Conservation (phyloP, 108 stramenopile genomes). For the Cylindrotheca closterium region DNA sequence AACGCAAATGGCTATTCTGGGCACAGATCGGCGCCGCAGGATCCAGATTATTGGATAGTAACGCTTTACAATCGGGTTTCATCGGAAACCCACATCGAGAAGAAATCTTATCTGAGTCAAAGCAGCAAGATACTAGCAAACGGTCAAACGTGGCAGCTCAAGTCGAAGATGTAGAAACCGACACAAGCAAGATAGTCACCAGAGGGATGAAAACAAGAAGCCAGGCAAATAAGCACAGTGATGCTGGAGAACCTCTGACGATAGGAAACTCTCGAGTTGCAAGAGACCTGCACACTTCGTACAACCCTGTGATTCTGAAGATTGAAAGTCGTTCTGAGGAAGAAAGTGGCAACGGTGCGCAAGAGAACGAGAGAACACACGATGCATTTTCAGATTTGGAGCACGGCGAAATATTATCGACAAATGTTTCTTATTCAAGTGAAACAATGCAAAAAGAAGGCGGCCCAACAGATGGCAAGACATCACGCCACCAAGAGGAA, state of each 20-base stretch:
- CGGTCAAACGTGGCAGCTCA: too few relatives aligned
- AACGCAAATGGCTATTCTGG: too few relatives aligned
- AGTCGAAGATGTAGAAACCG: too few relatives aligned
- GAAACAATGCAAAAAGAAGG: slow-evolving; percentile 22
- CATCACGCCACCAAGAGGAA: neutral
- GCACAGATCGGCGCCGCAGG: too few relatives aligned
- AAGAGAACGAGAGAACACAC: neutral
- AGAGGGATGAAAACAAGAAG: neutral
- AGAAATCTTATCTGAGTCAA: too few relatives aligned
- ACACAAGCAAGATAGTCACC: too few relatives aligned
- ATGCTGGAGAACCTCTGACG: neutral
- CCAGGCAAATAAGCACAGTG: neutral
- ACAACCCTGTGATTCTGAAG: neutral
- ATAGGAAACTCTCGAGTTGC: neutral
- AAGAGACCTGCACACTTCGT: neutral
- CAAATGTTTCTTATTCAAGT: slow-evolving; percentile 1
- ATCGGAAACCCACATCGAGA: too few relatives aligned
- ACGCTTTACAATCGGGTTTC: too few relatives aligned
- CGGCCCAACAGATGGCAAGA: neutral
- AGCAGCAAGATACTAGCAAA: too few relatives aligned
- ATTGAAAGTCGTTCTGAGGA: neutral
- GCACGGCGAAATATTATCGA: neutral
- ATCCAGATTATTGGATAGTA: too few relatives aligned
- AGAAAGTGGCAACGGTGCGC: neutral
- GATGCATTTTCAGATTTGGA: neutral